Conservation (phyloP, 192 early-diverging fungal species). For the Coemansia sp. region DNA sequence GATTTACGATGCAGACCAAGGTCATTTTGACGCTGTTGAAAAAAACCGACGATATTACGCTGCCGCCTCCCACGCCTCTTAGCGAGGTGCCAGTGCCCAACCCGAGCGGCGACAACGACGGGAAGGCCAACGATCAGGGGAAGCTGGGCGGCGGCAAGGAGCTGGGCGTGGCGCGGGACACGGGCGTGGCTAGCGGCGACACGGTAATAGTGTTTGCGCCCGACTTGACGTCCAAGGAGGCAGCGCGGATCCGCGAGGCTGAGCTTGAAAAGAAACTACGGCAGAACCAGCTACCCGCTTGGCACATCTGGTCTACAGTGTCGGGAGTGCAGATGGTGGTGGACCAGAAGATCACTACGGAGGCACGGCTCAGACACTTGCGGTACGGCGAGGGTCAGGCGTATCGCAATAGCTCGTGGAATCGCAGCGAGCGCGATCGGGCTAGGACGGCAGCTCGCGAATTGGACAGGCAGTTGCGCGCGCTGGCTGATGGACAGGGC, state of each 20-base stretch:
- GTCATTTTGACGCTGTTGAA: constrained; percentile 76
- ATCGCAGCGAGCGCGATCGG: constrained; percentile 34
- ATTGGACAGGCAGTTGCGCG: constrained; percentile 22
- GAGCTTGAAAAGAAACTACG: constrained; percentile 70
- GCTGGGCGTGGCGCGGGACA: constrained; percentile 67
- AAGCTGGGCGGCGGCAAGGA: constrained; percentile 59
- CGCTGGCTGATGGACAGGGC: constrained; percentile 11
- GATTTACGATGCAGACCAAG: constrained; percentile 70
- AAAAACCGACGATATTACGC: constrained; percentile 67
- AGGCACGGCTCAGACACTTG: constrained; percentile 27
- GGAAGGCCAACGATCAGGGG: constrained; percentile 39
- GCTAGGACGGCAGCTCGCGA: constrained; percentile 18
- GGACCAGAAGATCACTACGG: constrained; percentile 39
- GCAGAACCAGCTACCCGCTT: constrained; percentile 78
- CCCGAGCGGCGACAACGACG: constrained; percentile 29
- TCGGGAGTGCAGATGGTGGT: constrained; percentile 60
- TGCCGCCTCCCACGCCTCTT: constrained; percentile 61
- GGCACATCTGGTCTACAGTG: constrained; percentile 78
- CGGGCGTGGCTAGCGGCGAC: constrained; percentile 64
- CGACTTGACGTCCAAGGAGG: constrained; percentile 65
- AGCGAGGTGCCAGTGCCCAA: constrained; percentile 54
- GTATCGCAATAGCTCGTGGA: constrained; percentile 28
- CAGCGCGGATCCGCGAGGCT: constrained; percentile 62
- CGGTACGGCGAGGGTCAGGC: constrained; percentile 33
- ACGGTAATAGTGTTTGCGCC: constrained; percentile 75